Percentiles rank a stretch among this genome's conserved stretches.
These are phyloP conservation scores for Fusarium guadeloupense DNA, from an alignment of 2,329 filamentous ascomycete species.

Conservation along the genomic window DNA sequence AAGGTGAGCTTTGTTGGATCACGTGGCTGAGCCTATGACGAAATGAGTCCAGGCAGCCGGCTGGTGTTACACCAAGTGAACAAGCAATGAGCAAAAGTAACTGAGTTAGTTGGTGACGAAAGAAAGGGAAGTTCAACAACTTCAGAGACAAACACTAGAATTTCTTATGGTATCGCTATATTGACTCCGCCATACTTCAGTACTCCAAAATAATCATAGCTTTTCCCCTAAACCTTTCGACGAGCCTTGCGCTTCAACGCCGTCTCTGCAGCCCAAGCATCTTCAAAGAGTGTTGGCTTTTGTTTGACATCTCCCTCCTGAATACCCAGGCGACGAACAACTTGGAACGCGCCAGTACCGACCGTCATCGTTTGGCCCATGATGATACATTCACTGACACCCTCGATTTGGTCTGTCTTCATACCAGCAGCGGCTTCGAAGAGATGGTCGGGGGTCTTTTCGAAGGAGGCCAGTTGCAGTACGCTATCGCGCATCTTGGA, in stretches of 20 bases:
- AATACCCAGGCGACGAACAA: conserved; percentile 80
- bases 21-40: conserved; percentile 17
- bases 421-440: conserved; percentile 94
- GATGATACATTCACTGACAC: conserved; percentile 96
- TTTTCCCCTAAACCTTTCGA: conserved; percentile 20
- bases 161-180: conserved; percentile 23
- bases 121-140: too few relatives aligned
- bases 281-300: conserved; percentile 76
- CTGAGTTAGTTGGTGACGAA: too few relatives aligned
- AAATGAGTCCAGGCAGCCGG: not conserved
- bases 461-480: conserved; percentile 92
- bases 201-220: not conserved
- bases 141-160: not conserved
- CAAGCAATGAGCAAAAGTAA: too few relatives aligned
- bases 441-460: conserved; percentile 97
- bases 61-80: too few relatives aligned
- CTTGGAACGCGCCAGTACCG: conserved; percentile 91
- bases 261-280: conserved; percentile 61
- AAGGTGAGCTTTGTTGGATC: not conserved
- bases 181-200: not conserved
- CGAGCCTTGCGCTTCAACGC: conserved; percentile 33
- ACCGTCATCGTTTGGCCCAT: conserved; percentile 95
- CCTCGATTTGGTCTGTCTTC: conserved; percentile 91
- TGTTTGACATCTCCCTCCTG: conserved; percentile 64
- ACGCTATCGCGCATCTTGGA: conserved; percentile 97